These are phyloP conservation scores for Pyracantha coccinea DNA, from an alignment of 331 rosid genomes.

Conservation along the genomic window DNA sequence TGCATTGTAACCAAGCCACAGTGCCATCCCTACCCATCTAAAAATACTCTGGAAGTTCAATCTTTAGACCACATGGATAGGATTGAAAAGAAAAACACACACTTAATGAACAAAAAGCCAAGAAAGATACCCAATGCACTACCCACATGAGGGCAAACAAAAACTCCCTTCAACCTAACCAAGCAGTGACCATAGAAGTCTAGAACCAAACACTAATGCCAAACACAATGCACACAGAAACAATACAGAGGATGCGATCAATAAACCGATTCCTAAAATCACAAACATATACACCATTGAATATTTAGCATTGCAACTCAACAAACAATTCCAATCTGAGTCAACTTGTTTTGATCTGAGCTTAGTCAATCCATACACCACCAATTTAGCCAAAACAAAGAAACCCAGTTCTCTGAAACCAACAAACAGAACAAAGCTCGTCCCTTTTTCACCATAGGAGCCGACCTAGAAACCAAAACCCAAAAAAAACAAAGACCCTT, in stretches of 20 bases:
- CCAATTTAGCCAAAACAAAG: constrained; percentile 15
- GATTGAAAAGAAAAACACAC: no score
- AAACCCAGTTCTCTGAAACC: constrained; percentile 18
- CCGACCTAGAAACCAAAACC: constrained; percentile 18
- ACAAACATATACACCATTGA: constrained; percentile 18
- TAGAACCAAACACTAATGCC: background rate
- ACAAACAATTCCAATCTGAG: constrained; percentile 36
- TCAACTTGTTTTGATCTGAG: constrained; percentile 33
- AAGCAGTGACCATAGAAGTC: no score
- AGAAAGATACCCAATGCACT: no score
- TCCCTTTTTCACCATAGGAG: constrained; percentile 16
- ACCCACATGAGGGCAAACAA: no score
- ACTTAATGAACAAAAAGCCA: no score
- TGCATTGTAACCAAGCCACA: no score
- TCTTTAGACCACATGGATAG: no score
- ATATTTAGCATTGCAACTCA: constrained; percentile 30
- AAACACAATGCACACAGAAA: background rate
- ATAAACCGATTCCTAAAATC: constrained; percentile 1
- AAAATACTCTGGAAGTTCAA: no score
- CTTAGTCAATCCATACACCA: constrained; percentile 24
- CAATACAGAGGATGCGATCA: background rate
- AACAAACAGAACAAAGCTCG: constrained; percentile 11
- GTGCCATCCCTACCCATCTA: no score
- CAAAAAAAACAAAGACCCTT: constrained; percentile 23
- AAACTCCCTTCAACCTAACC: no score